Evolutionary conservation across 2,329 filamentous ascomycete genomes (phyloP).

Genomic region (Lachnellula suecica): DNA sequence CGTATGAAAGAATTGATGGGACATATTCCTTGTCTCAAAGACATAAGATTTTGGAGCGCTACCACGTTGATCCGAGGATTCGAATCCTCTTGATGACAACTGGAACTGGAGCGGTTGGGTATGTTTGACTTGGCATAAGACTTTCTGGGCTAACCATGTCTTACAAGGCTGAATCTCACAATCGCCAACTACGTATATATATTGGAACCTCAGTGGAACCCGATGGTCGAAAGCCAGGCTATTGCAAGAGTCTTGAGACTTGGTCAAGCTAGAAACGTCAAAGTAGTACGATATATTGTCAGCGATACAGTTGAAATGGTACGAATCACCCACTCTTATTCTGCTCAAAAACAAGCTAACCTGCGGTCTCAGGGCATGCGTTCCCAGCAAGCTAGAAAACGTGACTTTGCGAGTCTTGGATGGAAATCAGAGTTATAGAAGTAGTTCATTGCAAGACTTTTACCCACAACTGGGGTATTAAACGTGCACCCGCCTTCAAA

Average conservation of each 20-base stretch:
- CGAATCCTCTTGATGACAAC: constrained; percentile 14
- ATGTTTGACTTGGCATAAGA: not conserved
- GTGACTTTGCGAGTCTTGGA: not conserved
- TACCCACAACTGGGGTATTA: no score
- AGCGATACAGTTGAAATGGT: constrained; percentile 3
- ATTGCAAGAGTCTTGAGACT: constrained; percentile 8
- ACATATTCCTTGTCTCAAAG: constrained; percentile 9
- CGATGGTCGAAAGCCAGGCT: constrained; percentile 12
- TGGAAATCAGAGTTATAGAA: not conserved
- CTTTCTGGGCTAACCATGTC: not conserved
- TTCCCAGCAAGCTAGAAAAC: not conserved
- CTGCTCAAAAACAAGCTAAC: no score
- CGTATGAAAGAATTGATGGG: constrained; percentile 12
- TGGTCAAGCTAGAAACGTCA: constrained; percentile 8
- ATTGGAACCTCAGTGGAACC: constrained; percentile 15
- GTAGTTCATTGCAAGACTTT: no score
- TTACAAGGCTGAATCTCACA: constrained; percentile 4
- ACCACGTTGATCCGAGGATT: not conserved
- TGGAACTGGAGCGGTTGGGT: constrained; percentile 18
- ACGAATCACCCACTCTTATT: not conserved
- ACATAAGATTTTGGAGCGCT: constrained; percentile 10
- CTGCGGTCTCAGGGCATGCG: not conserved
- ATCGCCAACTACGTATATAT: constrained; percentile 10
- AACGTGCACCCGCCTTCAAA: no score
- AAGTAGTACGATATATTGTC: constrained; percentile 9